Percentiles rank a stretch among this genome's conserved stretches.
These are phyloP conservation scores for Aspergillus uvarum DNA, from an alignment of 2,329 filamentous ascomycete genomes.

Conservation along the genomic window DNA sequence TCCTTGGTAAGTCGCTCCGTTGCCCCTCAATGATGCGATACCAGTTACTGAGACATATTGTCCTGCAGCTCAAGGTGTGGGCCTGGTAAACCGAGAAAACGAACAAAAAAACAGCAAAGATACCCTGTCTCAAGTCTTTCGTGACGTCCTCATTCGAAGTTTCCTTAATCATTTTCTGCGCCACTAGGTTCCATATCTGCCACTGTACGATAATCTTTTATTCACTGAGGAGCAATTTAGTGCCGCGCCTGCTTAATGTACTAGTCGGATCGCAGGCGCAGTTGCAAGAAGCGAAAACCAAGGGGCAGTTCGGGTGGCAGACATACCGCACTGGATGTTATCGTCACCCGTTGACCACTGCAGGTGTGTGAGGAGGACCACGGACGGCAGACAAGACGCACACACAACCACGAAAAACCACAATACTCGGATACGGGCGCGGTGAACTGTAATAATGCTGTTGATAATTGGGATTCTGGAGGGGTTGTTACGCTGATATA, in stretches of 20 bases:
- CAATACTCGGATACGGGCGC: slow-evolving; percentile 18
- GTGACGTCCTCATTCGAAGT: slow-evolving; percentile 39
- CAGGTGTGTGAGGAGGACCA: slow-evolving; percentile 10
- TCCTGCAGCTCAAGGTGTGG: slow-evolving; percentile 77
- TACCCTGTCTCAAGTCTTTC: slow-evolving; percentile 38
- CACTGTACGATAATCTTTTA: slow-evolving; percentile 49
- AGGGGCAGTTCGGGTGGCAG: slow-evolving; percentile 5
- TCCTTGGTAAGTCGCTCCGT: slow-evolving; percentile 72
- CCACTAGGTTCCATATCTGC: slow-evolving; percentile 36
- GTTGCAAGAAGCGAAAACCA: slow-evolving; percentile 15
- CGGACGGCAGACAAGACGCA: slow-evolving; percentile 10
- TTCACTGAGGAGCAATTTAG: slow-evolving; percentile 26
- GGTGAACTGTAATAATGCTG: slow-evolving; percentile 21
- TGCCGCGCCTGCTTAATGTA: slow-evolving; percentile 27
- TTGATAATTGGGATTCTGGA: slow-evolving; percentile 9
- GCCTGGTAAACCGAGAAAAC: slow-evolving; percentile 60
- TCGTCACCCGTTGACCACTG: slow-evolving; percentile 1
- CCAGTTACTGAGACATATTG: slow-evolving; percentile 13
- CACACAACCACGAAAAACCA: slow-evolving; percentile 18
- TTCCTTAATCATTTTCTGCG: slow-evolving; percentile 34
- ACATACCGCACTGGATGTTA: slow-evolving; percentile 1
- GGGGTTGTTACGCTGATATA: slow-evolving; percentile 23
- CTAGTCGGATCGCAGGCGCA: slow-evolving; percentile 21
- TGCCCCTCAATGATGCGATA: background rate
- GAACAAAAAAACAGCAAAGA: slow-evolving; percentile 33